Conservation (phyloP, 2,329 filamentous ascomycete genomes). For the Microcyclosporella mali region DNA sequence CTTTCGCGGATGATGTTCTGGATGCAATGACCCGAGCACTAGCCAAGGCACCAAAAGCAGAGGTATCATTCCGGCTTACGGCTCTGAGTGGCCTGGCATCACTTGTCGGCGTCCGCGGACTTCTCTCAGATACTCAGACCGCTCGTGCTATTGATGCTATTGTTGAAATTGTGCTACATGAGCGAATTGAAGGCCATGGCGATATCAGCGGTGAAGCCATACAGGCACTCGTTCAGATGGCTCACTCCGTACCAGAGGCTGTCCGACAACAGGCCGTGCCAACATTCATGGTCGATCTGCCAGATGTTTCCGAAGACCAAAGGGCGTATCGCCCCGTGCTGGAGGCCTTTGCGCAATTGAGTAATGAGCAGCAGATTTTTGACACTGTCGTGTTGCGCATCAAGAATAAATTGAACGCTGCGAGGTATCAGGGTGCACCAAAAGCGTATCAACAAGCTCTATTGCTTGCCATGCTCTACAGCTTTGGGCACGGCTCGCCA, state of each 20-base stretch:
- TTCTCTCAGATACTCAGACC: slow-evolving; percentile 39
- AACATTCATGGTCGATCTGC: slow-evolving; percentile 58
- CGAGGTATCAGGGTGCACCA: slow-evolving; percentile 48
- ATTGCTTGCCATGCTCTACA: slow-evolving; percentile 56
- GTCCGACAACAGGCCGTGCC: slow-evolving; percentile 61
- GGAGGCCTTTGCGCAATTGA: slow-evolving; percentile 59
- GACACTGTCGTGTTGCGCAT: slow-evolving; percentile 57
- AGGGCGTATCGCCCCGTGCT: slow-evolving; percentile 50
- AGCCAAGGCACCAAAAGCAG: slow-evolving; percentile 39
- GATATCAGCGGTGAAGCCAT: slow-evolving; percentile 56
- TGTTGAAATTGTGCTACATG: slow-evolving; percentile 55
- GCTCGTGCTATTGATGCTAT: slow-evolving; percentile 53
- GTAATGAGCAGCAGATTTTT: slow-evolving; percentile 56
- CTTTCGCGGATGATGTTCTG: slow-evolving; percentile 37
- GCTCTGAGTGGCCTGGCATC: slow-evolving; percentile 41
- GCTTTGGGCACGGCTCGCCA: slow-evolving; percentile 48
- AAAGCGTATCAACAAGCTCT: slow-evolving; percentile 54
- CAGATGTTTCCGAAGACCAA: slow-evolving; percentile 42
- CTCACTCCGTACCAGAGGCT: slow-evolving; percentile 55
- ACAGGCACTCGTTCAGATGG: slow-evolving; percentile 53
- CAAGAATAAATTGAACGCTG: slow-evolving; percentile 55
- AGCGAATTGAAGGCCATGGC: slow-evolving; percentile 50
- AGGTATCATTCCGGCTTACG: slow-evolving; percentile 45
- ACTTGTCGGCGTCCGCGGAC: slow-evolving; percentile 36
- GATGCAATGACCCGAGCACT: slow-evolving; percentile 41